Evolutionary conservation across 768 basidiomycete genomes (phyloP).

Genomic region (Mycena latifolia): DNA sequence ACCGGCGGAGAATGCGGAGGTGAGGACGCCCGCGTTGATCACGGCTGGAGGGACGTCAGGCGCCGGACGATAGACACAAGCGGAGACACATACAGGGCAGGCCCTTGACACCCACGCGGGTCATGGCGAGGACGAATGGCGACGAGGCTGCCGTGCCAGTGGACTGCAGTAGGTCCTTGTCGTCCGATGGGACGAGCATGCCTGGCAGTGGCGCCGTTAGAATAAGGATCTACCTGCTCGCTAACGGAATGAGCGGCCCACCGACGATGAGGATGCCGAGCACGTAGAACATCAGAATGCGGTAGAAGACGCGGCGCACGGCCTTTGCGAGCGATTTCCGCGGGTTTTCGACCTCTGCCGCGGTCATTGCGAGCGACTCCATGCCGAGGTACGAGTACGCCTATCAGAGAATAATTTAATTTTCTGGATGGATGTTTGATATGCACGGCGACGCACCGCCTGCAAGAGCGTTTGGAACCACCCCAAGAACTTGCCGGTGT

Average conservation of each 20-base stretch:
- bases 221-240: no score
- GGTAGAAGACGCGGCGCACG: conserved; percentile 64
- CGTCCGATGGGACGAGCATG: conserved; percentile 74
- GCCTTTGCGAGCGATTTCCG: conserved; percentile 75
- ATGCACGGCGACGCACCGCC: conserved; percentile 17
- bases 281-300: conserved; percentile 57
- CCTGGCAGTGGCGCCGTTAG: conserved; percentile 37
- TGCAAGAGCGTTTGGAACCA: conserved; percentile 34
- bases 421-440: background rate
- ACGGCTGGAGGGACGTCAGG: conserved; percentile 35
- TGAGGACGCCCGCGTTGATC: conserved; percentile 72
- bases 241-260: background rate
- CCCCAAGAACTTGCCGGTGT: conserved; percentile 26
- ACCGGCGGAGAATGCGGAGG: conserved; percentile 70
- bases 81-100: conserved; percentile 32
- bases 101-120: conserved; percentile 68
- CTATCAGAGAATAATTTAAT: background rate
- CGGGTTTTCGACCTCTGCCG: conserved; percentile 75
- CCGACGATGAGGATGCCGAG: conserved; percentile 70
- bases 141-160: conserved; percentile 63
- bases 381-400: conserved; percentile 78
- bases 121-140: conserved; percentile 82
- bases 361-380: conserved; percentile 55
- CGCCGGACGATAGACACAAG: background rate
- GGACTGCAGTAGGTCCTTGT: conserved; percentile 47